phyloP scores from a whole-genome alignment of 116 monocot genomes.

The Zostera marina region DNA sequence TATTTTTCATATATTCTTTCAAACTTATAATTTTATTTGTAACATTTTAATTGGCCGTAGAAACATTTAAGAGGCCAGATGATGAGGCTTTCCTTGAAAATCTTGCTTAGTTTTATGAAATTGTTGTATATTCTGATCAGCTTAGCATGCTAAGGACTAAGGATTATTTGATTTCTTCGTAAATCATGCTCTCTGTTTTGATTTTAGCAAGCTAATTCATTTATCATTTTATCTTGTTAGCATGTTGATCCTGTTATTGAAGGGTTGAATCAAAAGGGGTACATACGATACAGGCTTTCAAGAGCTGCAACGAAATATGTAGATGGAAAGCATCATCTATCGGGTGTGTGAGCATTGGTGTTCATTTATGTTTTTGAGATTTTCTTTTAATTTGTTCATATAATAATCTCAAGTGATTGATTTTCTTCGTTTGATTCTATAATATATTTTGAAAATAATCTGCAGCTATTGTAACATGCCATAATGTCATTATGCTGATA shows the following conservation, averaged over 20 bases:
- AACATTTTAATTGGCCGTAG: not conserved
- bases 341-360: conserved; percentile 37
- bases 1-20: not conserved
- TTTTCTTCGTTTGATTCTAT: not conserved
- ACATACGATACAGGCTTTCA: conserved; percentile 76
- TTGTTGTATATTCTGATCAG: conserved; percentile 95
- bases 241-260: conserved; percentile 96
- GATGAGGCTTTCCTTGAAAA: conserved; percentile 93
- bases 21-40: not conserved
- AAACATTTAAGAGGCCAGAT: conserved; percentile 90
- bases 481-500: not conserved
- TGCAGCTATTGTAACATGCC: not conserved
- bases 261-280: conserved; percentile 83
- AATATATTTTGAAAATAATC: not conserved
- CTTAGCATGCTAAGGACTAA: conserved; percentile 79
- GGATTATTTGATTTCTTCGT: not conserved
- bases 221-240: conserved; percentile 21
- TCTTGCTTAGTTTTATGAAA: conserved; percentile 90
- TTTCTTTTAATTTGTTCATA: conserved; percentile 3
- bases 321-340: conserved; percentile 86
- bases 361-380: not conserved
- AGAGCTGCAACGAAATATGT: conserved; percentile 86
- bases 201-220: conserved; percentile 11
- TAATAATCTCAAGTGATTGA: not conserved
- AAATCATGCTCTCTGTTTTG: conserved; percentile 1